Conservation (phyloP, 2,329 filamentous ascomycete species). For the Fusarium palustre region DNA sequence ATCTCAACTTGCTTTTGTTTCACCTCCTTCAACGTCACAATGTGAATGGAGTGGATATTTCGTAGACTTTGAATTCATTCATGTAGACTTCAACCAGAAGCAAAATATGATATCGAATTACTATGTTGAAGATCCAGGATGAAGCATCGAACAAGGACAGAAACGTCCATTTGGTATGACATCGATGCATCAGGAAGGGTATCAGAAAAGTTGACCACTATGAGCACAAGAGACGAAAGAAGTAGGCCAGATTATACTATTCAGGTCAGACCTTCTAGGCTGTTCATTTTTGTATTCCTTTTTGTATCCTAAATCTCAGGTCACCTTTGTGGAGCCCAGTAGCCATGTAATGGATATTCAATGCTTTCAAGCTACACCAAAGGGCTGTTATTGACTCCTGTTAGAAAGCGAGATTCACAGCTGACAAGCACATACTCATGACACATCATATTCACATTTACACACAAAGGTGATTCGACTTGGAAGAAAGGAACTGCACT, state of each 20-base stretch:
- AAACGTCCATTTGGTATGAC: too few species aligned
- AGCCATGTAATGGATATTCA: neutral
- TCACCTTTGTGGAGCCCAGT: neutral
- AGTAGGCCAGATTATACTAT: too few species aligned
- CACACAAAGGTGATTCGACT: neutral
- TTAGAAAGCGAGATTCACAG: neutral
- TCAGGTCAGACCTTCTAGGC: too few species aligned
- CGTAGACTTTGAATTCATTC: neutral
- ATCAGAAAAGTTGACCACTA: too few species aligned
- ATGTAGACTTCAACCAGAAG: neutral
- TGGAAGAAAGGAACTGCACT: slow-evolving; percentile 40
- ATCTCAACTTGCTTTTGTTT: neutral
- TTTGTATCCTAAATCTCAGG: too few species aligned
- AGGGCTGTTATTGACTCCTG: neutral
- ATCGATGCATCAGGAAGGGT: too few species aligned
- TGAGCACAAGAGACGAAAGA: too few species aligned
- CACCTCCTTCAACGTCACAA: neutral
- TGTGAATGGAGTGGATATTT: neutral
- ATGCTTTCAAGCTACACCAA: neutral
- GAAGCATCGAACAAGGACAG: neutral
- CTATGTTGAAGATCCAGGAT: neutral
- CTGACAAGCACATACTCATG: neutral
- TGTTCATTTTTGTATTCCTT: too few species aligned
- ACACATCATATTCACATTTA: neutral
- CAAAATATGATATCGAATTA: neutral